A percentile compares a stretch with the other conserved stretches of the same genome.
Conservation (phyloP, 164 flowering plant genomes). For the Litsea cubeba region DNA sequence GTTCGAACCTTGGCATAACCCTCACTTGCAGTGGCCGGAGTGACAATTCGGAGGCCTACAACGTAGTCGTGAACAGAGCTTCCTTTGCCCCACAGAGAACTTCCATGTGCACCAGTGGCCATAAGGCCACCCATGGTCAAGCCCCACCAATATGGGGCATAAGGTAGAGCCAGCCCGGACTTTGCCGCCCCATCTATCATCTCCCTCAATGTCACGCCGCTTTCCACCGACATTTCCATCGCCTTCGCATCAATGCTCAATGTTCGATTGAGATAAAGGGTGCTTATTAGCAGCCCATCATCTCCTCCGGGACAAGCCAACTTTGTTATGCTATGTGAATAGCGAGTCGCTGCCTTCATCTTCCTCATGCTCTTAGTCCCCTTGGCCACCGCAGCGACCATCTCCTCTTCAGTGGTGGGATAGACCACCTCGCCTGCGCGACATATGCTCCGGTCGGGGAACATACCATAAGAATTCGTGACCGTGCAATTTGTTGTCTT, state of each 20-base stretch:
- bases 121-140: slow-evolving; percentile 63
- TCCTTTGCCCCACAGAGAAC: slow-evolving; percentile 64
- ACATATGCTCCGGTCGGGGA: slow-evolving; percentile 60
- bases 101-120: slow-evolving; percentile 79
- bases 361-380: slow-evolving; percentile 40
- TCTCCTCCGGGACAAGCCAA: slow-evolving; percentile 53
- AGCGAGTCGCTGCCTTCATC: slow-evolving; percentile 57
- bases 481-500: slow-evolving; percentile 45
- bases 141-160: slow-evolving; percentile 83
- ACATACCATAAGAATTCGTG: slow-evolving; percentile 60
- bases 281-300: slow-evolving; percentile 58
- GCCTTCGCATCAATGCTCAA: slow-evolving; percentile 24
- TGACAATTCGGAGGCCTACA: slow-evolving; percentile 40
- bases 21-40: slow-evolving; percentile 38
- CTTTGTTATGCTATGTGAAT: slow-evolving; percentile 45
- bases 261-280: slow-evolving; percentile 34
- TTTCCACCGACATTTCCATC: slow-evolving; percentile 48
- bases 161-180: slow-evolving; percentile 54
- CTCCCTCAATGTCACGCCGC: slow-evolving; percentile 51
- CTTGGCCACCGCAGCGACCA: slow-evolving; percentile 37
- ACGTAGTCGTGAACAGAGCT: slow-evolving; percentile 66
- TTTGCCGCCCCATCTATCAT: slow-evolving; percentile 47
- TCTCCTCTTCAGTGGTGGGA: slow-evolving; percentile 54
- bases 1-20: slow-evolving; percentile 47
- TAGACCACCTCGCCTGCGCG: slow-evolving; percentile 37